Base-by-base conservation (phyloP, 2,329 filamentous ascomycete genomes). In the Pestalotiopsis sp. region DNA sequence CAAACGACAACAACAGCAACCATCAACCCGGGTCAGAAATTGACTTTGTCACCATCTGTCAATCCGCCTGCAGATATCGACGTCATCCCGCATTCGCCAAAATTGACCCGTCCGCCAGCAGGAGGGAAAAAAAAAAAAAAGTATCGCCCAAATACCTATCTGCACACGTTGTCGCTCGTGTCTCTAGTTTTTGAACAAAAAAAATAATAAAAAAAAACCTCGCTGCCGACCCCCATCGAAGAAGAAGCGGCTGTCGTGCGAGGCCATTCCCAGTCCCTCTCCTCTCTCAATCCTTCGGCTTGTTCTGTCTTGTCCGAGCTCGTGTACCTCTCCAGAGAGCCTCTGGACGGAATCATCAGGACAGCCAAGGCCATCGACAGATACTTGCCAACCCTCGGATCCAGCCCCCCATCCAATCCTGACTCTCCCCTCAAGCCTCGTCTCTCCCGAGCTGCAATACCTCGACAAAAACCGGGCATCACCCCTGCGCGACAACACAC, bases 401-500 rank as follows among this genome's bases (percentile, higher is more conserved):
- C 13, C 57, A n/a, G 17, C 25, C 17, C 6, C 23, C n/a, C 25
- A n/a, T 20, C 25, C 27, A 12, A 60, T 39, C 11, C 52, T 23
- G 31, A 36, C 52, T 60, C n/a, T 17, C 11, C 41, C 25, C 23
- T 31, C 14, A 58, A 23, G 27, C 41, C 31, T n/a, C 23, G 27
- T 36, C 31, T 11, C 31, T 9, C 31, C 31, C 27, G 25, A n/a
- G 56, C 56, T 25, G 17, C 56, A n/a, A 23, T 25, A 20, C 25
- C 25, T 39, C 11, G 59, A 62, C 59, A 20, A 27, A 67, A 67
- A 67, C 66, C 59, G 66, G 66, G 66, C 66, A 67, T 67, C 41
- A 67, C 49, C 66, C 66, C 66, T 67, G 66, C 39, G 45, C 27
- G 20, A 23, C 58, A 61, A 56, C 17, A 13, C 12, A 41, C n/a